Conservation (phyloP, 1,284 basidiomycete genomes). For the Psilocybe mexicana region DNA sequence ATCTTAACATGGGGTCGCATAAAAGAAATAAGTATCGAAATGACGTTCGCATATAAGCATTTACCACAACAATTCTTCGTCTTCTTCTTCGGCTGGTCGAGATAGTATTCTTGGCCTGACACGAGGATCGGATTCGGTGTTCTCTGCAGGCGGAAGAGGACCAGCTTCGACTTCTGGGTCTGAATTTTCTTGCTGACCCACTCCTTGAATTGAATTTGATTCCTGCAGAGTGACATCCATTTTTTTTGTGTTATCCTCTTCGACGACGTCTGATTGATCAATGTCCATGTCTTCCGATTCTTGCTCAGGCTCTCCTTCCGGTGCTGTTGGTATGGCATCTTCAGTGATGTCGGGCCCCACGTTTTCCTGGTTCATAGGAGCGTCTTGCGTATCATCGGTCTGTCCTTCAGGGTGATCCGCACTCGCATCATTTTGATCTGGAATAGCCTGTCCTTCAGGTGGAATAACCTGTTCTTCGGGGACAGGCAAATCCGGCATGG, state of each 20-base stretch:
- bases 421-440: not conserved
- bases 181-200: not conserved
- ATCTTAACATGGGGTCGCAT: not conserved
- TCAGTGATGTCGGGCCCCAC: not conserved
- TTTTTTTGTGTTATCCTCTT: not conserved
- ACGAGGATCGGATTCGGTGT: constrained; percentile 16
- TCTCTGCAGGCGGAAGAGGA: constrained; percentile 22
- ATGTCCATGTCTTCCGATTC: not conserved
- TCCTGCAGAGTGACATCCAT: not conserved
- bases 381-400: not conserved
- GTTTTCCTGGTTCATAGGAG: not conserved
- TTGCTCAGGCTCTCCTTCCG: not conserved
- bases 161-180: constrained; percentile 9
- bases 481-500: not conserved
- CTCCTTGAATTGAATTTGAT: not conserved
- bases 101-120: constrained; percentile 18
- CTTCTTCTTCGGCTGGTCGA: constrained; percentile 17
- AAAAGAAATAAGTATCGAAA: constrained; percentile 4
- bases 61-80: constrained; percentile 24
- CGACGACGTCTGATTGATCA: not conserved
- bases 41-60: not conserved
- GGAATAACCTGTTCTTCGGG: not conserved
- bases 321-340: not conserved
- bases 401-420: not conserved
- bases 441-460: not conserved